These are phyloP conservation scores for Sparassis latifolia DNA, from an alignment of 1,284 basidiomycete genomes.

Conservation along the genomic window DNA sequence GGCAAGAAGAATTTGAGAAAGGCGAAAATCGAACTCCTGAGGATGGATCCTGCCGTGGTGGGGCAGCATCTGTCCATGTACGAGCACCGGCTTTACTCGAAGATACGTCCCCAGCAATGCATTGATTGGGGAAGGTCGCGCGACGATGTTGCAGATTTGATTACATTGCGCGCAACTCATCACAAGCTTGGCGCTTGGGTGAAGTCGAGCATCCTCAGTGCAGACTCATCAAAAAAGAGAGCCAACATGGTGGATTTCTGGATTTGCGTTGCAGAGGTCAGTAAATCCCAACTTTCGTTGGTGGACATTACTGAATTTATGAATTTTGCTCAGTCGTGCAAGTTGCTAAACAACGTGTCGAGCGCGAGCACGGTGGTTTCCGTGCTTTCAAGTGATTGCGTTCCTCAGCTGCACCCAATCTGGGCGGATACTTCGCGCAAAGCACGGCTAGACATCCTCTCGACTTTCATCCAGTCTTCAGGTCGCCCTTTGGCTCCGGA, in stretches of 20 bases:
- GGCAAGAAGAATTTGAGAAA: conserved; percentile 33
- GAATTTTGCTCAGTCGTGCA: conserved; percentile 48
- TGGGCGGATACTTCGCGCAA: conserved; percentile 57
- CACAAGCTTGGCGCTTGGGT: conserved; percentile 63
- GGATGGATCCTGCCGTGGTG: conserved; percentile 46
- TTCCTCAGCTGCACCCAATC: conserved; percentile 54
- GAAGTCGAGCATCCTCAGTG: conserved; percentile 49
- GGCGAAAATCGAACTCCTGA: conserved; percentile 44
- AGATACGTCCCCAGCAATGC: conserved; percentile 56
- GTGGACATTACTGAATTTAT: neutral
- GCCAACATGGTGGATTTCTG: conserved; percentile 62
- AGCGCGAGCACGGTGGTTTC: conserved; percentile 62
- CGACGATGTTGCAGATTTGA: conserved; percentile 36
- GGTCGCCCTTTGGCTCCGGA: conserved; percentile 16
- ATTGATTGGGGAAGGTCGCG: conserved; percentile 44
- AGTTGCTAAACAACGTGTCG: conserved; percentile 55
- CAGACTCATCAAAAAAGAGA: conserved; percentile 43
- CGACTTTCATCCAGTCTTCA: conserved; percentile 49
- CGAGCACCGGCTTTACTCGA: conserved; percentile 51
- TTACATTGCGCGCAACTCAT: conserved; percentile 52
- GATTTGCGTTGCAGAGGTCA: conserved; percentile 72
- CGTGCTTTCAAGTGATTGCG: conserved; percentile 52
- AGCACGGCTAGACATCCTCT: conserved; percentile 43
- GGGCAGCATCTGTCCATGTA: conserved; percentile 60
- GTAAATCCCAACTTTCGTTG: conserved; percentile 13